Base-by-base conservation (phyloP, 2,329 filamentous ascomycete species). In the Xylariaceae sp. region DNA sequence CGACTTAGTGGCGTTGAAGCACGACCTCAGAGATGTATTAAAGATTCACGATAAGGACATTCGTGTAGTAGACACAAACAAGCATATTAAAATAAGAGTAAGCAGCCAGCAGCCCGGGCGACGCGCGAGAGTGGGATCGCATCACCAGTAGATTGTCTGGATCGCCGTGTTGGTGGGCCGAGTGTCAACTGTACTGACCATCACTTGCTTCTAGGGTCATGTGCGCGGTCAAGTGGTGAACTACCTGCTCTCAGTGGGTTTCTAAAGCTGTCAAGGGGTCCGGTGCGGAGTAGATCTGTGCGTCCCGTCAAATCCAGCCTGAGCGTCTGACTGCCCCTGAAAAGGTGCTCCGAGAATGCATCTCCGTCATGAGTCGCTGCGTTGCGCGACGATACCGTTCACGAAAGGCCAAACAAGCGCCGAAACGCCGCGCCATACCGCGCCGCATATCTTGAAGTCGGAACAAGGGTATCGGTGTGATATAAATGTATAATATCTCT, bases 81-180 rank as follows among this genome's bases (percentile, higher is more conserved):
- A 82, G 54, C 88, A 96, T 68, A 82, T 97, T 55, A 77, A 88
- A 63, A 78, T 96, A 64, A 90, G 87, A 80, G 89, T 90, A 72
- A 67, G 34, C 10, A 10, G 54, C 23, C 23, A 30, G 23, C 23
- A 30, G 23, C 4, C 39, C 8, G n/a, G 13, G 23, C 15, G 17
- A 53, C 50, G 45, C 7, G 23, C 5, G 11, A n/a, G 9, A n/a
- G 41, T 45, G 5, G 41, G 5, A 15, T 45, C 13, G 13, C 9
- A 30, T 30, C 23, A 30, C 4, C 23, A 4, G 23, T 30, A 30
- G 23, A 30, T 30, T 30, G 23, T 30, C 23, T 30, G 5, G 23
- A 45, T 30, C 2, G 11, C 35, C n/a, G 3, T 50, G 17, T 34
- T 37, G 8, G n/a, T 37, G 17, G 9, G 34, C 7, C 49, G 2